A percentile compares a stretch with the other conserved stretches of the same genome.
These are phyloP conservation scores for Leccinum aurantiacum DNA, from an alignment of 768 basidiomycete species.

Conservation along the genomic window DNA sequence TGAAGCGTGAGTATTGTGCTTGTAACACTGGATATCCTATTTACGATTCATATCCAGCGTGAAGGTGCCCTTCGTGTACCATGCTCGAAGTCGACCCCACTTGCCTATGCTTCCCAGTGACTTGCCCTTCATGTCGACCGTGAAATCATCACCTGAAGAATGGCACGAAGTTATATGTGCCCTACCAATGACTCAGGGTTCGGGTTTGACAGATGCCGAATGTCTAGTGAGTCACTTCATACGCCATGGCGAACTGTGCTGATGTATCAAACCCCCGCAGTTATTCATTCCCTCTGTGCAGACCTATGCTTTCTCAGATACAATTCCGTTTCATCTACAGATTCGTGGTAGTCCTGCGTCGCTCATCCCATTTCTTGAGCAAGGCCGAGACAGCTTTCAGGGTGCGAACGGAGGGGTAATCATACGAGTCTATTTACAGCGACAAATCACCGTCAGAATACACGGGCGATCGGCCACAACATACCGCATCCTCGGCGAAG, in stretches of 20 bases:
- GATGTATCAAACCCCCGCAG: conserved; percentile 32
- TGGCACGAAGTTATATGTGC: conserved; percentile 53
- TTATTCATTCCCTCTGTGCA: conserved; percentile 59
- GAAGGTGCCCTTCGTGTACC: conserved; percentile 49
- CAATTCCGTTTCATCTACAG: conserved; percentile 67
- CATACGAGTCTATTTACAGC: conserved; percentile 52
- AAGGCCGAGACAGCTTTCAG: conserved; percentile 6
- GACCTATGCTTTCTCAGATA: conserved; percentile 53
- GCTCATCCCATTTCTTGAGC: conserved; percentile 45
- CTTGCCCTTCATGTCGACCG: conserved; percentile 51
- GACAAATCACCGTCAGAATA: conserved; percentile 45
- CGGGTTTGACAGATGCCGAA: conserved; percentile 40
- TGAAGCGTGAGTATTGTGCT: conserved; percentile 41
- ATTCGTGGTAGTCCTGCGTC: conserved; percentile 47
- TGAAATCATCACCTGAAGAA: conserved; percentile 66
- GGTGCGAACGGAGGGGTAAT: conserved; percentile 15
- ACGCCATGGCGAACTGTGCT: neutral
- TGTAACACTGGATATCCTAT: neutral
- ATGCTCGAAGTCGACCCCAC: conserved; percentile 54
- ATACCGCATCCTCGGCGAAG: conserved; percentile 45
- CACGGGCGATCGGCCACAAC: conserved; percentile 13
- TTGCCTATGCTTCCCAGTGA: conserved; percentile 48
- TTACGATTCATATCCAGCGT: conserved; percentile 36
- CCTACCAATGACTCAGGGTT: conserved; percentile 39
- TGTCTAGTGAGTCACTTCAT: conserved; percentile 43